Conservation (phyloP, 495 filamentous ascomycete genomes). For the Aspergillus homomorphus region DNA sequence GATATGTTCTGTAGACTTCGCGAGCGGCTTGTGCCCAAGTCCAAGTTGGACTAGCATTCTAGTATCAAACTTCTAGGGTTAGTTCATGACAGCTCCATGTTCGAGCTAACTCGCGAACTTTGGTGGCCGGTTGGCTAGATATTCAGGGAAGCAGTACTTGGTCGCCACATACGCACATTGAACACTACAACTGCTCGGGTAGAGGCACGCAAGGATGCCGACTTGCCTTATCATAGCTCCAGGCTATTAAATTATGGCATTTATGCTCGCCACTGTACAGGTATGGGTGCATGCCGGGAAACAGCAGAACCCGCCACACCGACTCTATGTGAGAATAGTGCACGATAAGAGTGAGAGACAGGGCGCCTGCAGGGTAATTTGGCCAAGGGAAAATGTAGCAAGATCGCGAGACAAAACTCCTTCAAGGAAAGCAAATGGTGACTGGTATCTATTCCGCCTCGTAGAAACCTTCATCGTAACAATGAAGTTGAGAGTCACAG, state of each 20-base stretch:
- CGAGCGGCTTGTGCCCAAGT: constrained; percentile 29
- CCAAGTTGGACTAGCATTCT: constrained; percentile 32
- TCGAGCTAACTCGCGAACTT: background rate
- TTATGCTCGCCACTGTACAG: background rate
- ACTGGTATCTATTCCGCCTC: constrained; percentile 1
- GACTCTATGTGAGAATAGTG: background rate
- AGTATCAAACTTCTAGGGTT: background rate
- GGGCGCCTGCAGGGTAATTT: background rate
- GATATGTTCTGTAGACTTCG: constrained; percentile 52
- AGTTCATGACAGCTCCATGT: background rate
- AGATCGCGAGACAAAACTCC: background rate
- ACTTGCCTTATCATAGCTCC: constrained; percentile 1
- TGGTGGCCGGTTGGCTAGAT: background rate
- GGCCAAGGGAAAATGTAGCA: background rate
- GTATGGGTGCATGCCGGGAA: background rate
- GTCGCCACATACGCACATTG: background rate
- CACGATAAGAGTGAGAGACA: background rate
- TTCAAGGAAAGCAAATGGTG: background rate
- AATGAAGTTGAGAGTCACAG: background rate
- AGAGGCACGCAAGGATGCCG: background rate
- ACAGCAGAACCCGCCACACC: background rate
- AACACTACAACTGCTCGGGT: background rate
- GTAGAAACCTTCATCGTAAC: background rate
- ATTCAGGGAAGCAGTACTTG: background rate
- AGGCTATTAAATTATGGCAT: background rate